Conservation (phyloP, 2,329 filamentous ascomycete genomes). For the Diplodia sapinea region DNA sequence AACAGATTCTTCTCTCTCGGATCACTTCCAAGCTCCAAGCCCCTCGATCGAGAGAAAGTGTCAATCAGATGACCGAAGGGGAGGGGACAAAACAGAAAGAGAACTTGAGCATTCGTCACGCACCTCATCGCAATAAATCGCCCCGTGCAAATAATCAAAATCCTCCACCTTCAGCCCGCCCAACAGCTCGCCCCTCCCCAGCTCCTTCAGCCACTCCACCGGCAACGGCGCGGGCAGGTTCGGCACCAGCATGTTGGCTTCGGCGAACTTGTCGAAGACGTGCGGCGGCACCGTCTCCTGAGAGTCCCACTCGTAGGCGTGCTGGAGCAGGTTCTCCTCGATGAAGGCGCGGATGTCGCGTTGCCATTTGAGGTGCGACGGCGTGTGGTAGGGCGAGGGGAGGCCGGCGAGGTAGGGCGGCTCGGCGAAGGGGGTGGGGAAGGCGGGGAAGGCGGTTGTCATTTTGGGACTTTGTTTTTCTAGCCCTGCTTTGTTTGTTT, state of each 20-base stretch:
- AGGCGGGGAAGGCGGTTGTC: constrained; percentile 25
- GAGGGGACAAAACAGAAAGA: background rate
- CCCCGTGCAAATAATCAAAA: constrained; percentile 72
- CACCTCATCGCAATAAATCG: constrained; percentile 73
- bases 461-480: too few species aligned
- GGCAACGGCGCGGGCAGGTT: constrained; percentile 72
- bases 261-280: constrained; percentile 68
- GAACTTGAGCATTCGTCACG: background rate
- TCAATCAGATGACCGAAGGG: too few species aligned
- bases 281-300: constrained; percentile 66
- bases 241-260: constrained; percentile 72
- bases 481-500: too few species aligned
- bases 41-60: too few species aligned
- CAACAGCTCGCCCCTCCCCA: constrained; percentile 70
- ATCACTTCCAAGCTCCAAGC: background rate
- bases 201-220: constrained; percentile 67
- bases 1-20: background rate
- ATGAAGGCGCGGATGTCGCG: constrained; percentile 71
- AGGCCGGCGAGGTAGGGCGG: constrained; percentile 73
- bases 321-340: constrained; percentile 64
- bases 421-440: constrained; percentile 69
- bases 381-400: constrained; percentile 73
- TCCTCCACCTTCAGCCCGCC: constrained; percentile 73
- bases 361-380: constrained; percentile 70
- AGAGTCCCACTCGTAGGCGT: constrained; percentile 73